phyloP scores from a whole-genome alignment of 2,329 filamentous ascomycete species.

The Domatiomyces catenatus region DNA sequence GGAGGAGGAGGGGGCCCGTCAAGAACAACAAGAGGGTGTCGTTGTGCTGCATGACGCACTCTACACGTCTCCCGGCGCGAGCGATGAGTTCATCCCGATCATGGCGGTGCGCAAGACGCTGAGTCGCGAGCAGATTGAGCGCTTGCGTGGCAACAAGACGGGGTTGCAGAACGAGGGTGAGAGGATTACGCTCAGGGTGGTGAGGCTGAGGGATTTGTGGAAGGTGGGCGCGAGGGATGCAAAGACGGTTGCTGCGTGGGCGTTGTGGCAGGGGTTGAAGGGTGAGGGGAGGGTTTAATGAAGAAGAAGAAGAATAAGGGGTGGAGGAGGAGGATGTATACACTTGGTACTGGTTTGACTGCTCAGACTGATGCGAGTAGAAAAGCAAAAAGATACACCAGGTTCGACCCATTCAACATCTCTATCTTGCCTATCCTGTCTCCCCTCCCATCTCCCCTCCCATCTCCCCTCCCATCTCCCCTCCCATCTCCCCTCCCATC shows the following conservation, averaged over 20 bases:
- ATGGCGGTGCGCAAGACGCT: conserved; percentile 42
- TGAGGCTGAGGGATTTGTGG: conserved; percentile 37
- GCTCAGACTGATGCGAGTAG: background rate
- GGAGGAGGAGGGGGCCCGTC: conserved; percentile 18
- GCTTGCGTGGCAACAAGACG: conserved; percentile 38
- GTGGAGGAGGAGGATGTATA: background rate
- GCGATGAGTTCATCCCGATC: conserved; percentile 44
- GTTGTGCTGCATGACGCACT: conserved; percentile 31
- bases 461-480: too few relatives aligned
- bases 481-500: too few relatives aligned
- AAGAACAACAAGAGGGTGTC: background rate
- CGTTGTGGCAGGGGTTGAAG: conserved; percentile 4
- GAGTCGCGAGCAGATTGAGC: conserved; percentile 32
- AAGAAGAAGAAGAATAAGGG: background rate
- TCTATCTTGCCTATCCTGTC: background rate
- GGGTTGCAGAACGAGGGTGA: conserved; percentile 39
- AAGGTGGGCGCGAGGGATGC: conserved; percentile 39
- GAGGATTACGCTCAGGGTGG: conserved; percentile 43
- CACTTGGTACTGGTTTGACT: background rate
- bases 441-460: background rate
- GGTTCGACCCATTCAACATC: background rate
- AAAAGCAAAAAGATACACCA: background rate
- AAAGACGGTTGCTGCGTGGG: conserved; percentile 37
- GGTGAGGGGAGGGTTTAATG: conserved; percentile 6
- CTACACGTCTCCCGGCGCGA: conserved; percentile 41